Conservation (phyloP, 2,329 filamentous ascomycete genomes). For the Torrubiella hemipterigena region DNA sequence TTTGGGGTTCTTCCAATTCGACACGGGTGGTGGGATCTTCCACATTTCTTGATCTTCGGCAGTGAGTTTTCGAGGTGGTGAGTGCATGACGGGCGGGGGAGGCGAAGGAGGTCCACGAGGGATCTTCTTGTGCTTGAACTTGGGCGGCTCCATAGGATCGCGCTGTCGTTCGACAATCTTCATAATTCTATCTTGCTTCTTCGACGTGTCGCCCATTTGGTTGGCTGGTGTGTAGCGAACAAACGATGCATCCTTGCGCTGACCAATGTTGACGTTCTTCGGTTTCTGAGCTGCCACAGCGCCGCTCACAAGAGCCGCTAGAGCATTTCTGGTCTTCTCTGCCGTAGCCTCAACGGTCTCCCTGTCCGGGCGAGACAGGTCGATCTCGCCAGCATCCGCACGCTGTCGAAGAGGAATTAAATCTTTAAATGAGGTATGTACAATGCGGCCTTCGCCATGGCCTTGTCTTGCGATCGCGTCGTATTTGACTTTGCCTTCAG, state of each 20-base stretch:
- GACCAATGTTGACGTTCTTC: constrained; percentile 81
- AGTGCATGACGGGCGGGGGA: constrained; percentile 89
- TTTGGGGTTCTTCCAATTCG: constrained; percentile 99
- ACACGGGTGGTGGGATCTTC: constrained; percentile 78
- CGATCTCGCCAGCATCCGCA: constrained; percentile 85
- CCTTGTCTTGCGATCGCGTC: constrained; percentile 88
- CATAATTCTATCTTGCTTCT: constrained; percentile 92
- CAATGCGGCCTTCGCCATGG: constrained; percentile 69
- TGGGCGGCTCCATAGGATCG: constrained; percentile 93
- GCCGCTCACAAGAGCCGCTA: constrained; percentile 70
- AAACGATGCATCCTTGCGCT: constrained; percentile 76
- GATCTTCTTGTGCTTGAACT: constrained; percentile 99
- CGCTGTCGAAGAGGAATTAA: constrained; percentile 87
- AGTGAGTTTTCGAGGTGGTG: constrained; percentile 85
- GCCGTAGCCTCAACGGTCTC: constrained; percentile 77
- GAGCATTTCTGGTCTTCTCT: constrained; percentile 76
- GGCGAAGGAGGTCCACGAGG: constrained; percentile 85
- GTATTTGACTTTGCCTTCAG: constrained; percentile 89
- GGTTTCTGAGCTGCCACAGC: constrained; percentile 89
- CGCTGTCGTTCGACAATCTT: constrained; percentile 93
- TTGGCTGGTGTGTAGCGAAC: constrained; percentile 92
- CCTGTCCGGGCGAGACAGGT: constrained; percentile 70
- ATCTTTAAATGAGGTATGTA: constrained; percentile 95
- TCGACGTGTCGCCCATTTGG: constrained; percentile 82
- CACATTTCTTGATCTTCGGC: constrained; percentile 96